Evolutionary conservation across 2,329 filamentous ascomycete genomes (phyloP), one percentile per base, ranked within the genome.

Genomic region (Pseudovirgaria hyperparasitica): DNA sequence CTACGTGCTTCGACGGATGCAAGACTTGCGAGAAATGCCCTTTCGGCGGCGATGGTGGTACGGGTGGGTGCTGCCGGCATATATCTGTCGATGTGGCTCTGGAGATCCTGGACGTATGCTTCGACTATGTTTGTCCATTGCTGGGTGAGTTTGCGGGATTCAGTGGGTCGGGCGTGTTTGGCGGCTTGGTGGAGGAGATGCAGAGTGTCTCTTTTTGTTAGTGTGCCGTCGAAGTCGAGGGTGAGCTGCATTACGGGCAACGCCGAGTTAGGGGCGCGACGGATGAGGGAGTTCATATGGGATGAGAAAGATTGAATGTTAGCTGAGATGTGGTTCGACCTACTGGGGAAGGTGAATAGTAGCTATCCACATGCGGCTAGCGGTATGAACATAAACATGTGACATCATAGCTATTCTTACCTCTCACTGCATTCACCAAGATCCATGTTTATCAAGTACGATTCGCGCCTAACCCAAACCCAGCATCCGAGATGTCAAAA

Each of bases 191-290:
- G 57, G 7, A 64, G 47, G 9, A 55, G 29, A n/a, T 52, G 38
- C 26, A 64, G 50, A 0, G 61, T 63, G 35, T 65, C 62, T 13
- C 46, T 46, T 21, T 40, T 37, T 9, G 60, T 63, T 16, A 63
- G 39, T 0, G 61, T 64, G 29, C 59, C 58, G 35, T 65, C 62
- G 48, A 55, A 64, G 40, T 65, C 62, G 9, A 64, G 41, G 6
- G 63, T 35, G 37, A 56, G 47, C 23, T 54, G 48, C 9, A 57
- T 38, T n/a, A n/a, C n/a, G n/a, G n/a, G n/a, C n/a, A n/a, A n/a
- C n/a, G n/a, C n/a, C n/a, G n/a, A n/a, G n/a, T n/a, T n/a, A n/a
- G n/a, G n/a, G n/a, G n/a, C n/a, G n/a, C n/a, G n/a, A n/a, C n/a
- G n/a, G n/a, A n/a, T n/a, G n/a, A n/a, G n/a, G n/a, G n/a, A n/a